These are phyloP conservation scores for Parmelia sp. DNA, from an alignment of 495 filamentous ascomycete species.

Conservation along the genomic window DNA sequence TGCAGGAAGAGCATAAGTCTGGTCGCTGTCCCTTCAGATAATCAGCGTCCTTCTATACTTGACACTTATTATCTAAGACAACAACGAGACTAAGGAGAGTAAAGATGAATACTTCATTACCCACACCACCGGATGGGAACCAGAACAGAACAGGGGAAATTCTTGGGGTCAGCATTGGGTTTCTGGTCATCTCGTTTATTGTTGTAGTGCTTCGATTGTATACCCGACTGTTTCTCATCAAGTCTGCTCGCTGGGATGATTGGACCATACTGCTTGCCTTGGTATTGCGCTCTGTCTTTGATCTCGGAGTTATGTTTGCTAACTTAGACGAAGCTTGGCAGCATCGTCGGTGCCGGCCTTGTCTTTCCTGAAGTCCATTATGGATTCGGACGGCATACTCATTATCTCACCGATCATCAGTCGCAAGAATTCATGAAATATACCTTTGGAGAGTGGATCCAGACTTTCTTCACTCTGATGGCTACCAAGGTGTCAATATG, in stretches of 20 bases:
- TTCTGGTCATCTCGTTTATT: neutral
- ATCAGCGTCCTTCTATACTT: neutral
- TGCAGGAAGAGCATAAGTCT: neutral
- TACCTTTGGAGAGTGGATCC: constrained; percentile 18
- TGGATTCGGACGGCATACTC: constrained; percentile 16
- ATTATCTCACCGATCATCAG: constrained; percentile 18
- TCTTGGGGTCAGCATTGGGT: neutral
- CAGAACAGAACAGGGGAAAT: constrained; percentile 3
- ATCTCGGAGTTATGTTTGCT: neutral
- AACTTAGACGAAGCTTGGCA: constrained; percentile 10
- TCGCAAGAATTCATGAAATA: constrained; percentile 13
- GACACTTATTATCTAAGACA: neutral
- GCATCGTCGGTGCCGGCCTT: constrained; percentile 12
- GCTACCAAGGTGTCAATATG: constrained; percentile 21
- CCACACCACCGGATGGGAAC: constrained; percentile 3
- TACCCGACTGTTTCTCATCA: constrained; percentile 6
- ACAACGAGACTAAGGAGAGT: no score
- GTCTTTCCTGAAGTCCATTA: constrained; percentile 7
- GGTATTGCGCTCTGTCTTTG: neutral
- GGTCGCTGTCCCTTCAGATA: neutral
- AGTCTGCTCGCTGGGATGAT: constrained; percentile 12
- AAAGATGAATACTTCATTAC: neutral
- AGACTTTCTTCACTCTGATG: constrained; percentile 20
- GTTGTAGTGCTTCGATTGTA: constrained; percentile 6
- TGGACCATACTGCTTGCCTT: constrained; percentile 7